Evolutionary conservation across 345 rosid species (phyloP).

Genomic region (Ailanthus altissimus): DNA sequence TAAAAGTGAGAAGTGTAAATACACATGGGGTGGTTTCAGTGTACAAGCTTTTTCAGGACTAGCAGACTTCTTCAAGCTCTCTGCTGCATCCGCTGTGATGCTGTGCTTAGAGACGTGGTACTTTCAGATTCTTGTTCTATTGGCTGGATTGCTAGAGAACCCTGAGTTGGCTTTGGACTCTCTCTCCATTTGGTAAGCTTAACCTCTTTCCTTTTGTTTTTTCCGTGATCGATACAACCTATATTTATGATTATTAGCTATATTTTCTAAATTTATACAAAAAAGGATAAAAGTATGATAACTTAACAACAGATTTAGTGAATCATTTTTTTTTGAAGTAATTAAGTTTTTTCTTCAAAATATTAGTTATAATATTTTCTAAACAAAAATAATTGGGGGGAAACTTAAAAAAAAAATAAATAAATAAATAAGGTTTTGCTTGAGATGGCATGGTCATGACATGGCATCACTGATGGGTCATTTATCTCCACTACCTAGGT

Average conservation of each 20-base stretch:
- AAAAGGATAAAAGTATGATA: no score
- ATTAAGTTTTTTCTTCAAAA: no score
- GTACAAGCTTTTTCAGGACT: conserved; percentile 49
- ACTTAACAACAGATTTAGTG: no score
- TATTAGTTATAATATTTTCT: no score
- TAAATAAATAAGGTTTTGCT: no score
- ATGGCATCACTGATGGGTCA: not conserved
- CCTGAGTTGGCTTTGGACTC: conserved; percentile 62
- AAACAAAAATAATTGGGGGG: no score
- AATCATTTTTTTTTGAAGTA: no score
- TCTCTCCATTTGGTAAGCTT: conserved; percentile 49
- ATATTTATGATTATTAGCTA: no score
- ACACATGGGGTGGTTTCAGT: conserved; percentile 52
- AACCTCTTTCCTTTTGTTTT: not conserved
- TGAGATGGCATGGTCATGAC: not conserved
- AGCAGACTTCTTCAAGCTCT: conserved; percentile 47
- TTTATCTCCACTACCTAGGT: not conserved
- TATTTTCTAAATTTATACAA: no score
- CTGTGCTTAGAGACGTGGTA: conserved; percentile 65
- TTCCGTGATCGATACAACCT: not conserved
- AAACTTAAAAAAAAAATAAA: no score
- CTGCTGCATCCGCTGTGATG: conserved; percentile 69
- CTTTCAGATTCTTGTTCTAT: conserved; percentile 54
- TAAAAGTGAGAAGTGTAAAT: conserved; percentile 41
- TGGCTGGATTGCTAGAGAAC: conserved; percentile 57